Base-by-base conservation (phyloP, 371 early-diverging fungal genomes). In the Mucor racemosus region DNA sequence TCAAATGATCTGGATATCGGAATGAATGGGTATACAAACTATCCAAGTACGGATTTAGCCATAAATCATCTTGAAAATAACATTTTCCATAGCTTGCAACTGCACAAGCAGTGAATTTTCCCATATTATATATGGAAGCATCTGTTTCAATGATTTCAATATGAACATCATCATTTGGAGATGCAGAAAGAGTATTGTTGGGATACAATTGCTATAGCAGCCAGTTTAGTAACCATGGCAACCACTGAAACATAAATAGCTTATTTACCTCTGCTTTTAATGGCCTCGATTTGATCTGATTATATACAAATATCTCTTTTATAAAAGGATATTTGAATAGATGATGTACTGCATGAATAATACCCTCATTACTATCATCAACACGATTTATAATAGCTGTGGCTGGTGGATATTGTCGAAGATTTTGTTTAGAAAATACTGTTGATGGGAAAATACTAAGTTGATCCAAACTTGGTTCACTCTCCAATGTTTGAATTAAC, bases 51-150 rank as follows among this genome's bases (percentile, higher is more conserved):
- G 81, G 65, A 69, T 89, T 89, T 33, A 89, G 72, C 81, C 84
- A 87, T 54, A 80, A 74, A 65, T 88, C 86, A 58, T 89, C 89
- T 71, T 89, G 89, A 46, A 87, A 85, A 58, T 89, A 89, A 60
- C 89, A 89, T 66, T 79, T 70, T 46, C 78, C 69, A 50, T 80
- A 81, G 17, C 71, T 74, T 7, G 86, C 85, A 38, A 78, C 62
- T 7, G 84, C 77, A 64, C 89, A 88, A 7, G 73, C 66, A 21
- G 59, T 61, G 58, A 76, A 79, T 35, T 72, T 67, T 10, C 68
- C 60, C 61, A 60, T 53, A n/a, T 48, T 54, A 9, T 34, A 39
- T 1, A 66, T 21, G 9, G 56, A n/a, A 21, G 39, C 48, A 13
- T 58, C 50, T n/a, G 59, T 58, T 10, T 68, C 44, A 5, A 72